Evolutionary conservation across 345 rosid species (phyloP), one percentile per base, ranked within the genome.

Genomic region (Lepidium aucheri): DNA sequence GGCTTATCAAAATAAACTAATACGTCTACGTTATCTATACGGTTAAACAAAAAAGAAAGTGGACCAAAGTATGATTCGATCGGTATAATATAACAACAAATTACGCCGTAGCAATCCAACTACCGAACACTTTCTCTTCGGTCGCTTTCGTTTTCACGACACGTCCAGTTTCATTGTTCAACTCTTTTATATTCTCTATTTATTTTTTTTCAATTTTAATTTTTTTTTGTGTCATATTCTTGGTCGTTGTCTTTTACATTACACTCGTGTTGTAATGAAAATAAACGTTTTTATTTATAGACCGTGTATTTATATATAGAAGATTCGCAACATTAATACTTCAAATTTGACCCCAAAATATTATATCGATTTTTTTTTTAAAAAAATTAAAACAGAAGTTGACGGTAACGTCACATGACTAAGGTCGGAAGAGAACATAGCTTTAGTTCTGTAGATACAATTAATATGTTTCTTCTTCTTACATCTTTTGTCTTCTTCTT

Each of bases 361-460:
- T n/a, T n/a, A n/a, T n/a, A n/a, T n/a, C n/a, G n/a, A n/a, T n/a
- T n/a, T n/a, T n/a, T n/a, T n/a, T n/a, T n/a, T n/a, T n/a, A 20
- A 53, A 63, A 26, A 60, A 28, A 1, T 38, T 13, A 9, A 28
- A 63, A 63, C 43, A 53, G 63, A 70, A 70, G 57, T 12, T 55
- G 75, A 54, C 30, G 75, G 61, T 57, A 63, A 71, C 75, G 51
- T 17, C 69, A 71, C 69, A 71, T 46, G 75, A 63, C 63, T 5
- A 28, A 54, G 58, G 64, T 55, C 33, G 75, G 75, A 63, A 40
- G 44, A 63, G 28, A 13, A 39, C 44, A 39, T 71, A 63, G 46
- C 74, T 70, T 70, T 62, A 62, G 63, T 70, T 60, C 63, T 70
- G 58, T 70, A 55, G 35, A 46, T 64, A 63, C 58, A 55, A 71